phyloP scores from a whole-genome alignment of 2,329 filamentous ascomycete genomes.

The Sarocladiaceae sp. region DNA sequence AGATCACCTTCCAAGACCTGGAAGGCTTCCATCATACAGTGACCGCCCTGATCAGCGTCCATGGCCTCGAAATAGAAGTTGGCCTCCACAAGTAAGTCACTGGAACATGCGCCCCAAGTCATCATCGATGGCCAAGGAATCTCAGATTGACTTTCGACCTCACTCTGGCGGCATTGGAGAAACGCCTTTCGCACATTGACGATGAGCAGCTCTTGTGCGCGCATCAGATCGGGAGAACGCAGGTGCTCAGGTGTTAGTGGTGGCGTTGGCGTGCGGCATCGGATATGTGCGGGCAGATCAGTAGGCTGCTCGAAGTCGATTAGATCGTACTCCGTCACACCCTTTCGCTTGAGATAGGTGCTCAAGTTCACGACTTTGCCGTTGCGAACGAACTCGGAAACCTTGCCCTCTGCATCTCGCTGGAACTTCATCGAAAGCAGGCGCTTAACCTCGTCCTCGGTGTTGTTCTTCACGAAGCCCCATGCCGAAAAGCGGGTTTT shows the following conservation, averaged over 20 bases:
- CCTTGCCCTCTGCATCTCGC: slow-evolving; percentile 48
- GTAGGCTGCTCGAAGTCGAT: slow-evolving; percentile 39
- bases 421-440: slow-evolving; percentile 49
- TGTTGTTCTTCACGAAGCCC: slow-evolving; percentile 53
- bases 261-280: slow-evolving; percentile 41
- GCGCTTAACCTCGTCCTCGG: slow-evolving; percentile 47
- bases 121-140: slow-evolving; percentile 37
- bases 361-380: slow-evolving; percentile 47
- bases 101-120: slow-evolving; percentile 40
- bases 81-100: slow-evolving; percentile 38
- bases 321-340: slow-evolving; percentile 49
- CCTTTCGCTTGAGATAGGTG: slow-evolving; percentile 49
- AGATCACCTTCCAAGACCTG: slow-evolving; percentile 38
- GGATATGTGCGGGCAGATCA: slow-evolving; percentile 38
- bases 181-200: slow-evolving; percentile 41
- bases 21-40: slow-evolving; percentile 37
- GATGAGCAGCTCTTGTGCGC: slow-evolving; percentile 39
- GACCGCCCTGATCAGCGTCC: slow-evolving; percentile 34
- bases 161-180: slow-evolving; percentile 38
- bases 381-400: slow-evolving; percentile 49
- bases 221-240: slow-evolving; percentile 36
- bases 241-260: slow-evolving; percentile 37
- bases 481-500: slow-evolving; percentile 52
- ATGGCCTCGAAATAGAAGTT: slow-evolving; percentile 37
- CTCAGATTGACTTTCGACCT: slow-evolving; percentile 31